Evolutionary conservation across 768 basidiomycete species (phyloP).

Genomic region (Brasilioporus rufonigricans): DNA sequence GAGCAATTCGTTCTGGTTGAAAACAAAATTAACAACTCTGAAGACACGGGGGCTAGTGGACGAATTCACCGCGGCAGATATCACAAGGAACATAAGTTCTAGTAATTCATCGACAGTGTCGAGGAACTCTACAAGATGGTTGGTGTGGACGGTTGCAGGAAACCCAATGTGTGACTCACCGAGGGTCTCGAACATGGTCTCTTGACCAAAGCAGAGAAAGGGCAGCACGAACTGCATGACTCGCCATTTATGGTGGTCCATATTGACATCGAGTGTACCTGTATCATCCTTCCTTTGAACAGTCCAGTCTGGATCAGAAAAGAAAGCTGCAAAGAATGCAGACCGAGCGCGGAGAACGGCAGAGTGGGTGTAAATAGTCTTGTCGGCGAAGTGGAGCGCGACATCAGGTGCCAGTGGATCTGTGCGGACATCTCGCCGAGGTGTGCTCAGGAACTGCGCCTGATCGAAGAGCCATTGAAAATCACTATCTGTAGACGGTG

Average conservation of each 20-base stretch:
- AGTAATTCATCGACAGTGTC: slow-evolving; percentile 70
- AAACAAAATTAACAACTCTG: background rate
- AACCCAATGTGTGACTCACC: slow-evolving; percentile 41
- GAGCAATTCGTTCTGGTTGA: slow-evolving; percentile 74
- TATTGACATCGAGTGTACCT: slow-evolving; percentile 60
- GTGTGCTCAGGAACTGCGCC: slow-evolving; percentile 7
- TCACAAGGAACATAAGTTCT: slow-evolving; percentile 83
- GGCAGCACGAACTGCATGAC: slow-evolving; percentile 73
- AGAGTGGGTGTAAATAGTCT: slow-evolving; percentile 66
- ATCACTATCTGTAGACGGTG: slow-evolving; percentile 48
- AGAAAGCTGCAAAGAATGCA: slow-evolving; percentile 80
- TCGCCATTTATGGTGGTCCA: slow-evolving; percentile 71
- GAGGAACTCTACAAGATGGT: slow-evolving; percentile 50
- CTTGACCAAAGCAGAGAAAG: slow-evolving; percentile 74
- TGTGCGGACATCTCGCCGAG: slow-evolving; percentile 4
- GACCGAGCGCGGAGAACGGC: slow-evolving; percentile 78
- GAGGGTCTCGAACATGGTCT: slow-evolving; percentile 69
- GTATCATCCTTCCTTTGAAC: slow-evolving; percentile 49
- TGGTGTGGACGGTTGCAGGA: background rate
- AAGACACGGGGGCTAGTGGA: background rate
- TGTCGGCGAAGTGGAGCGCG: slow-evolving; percentile 66
- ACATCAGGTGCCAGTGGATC: slow-evolving; percentile 59
- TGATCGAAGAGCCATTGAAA: slow-evolving; percentile 49
- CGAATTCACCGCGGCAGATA: slow-evolving; percentile 73
- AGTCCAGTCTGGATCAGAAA: slow-evolving; percentile 84